phyloP scores from a whole-genome alignment of 371 early-diverging fungal genomes.

The Saksenaea vasiformis region DNA sequence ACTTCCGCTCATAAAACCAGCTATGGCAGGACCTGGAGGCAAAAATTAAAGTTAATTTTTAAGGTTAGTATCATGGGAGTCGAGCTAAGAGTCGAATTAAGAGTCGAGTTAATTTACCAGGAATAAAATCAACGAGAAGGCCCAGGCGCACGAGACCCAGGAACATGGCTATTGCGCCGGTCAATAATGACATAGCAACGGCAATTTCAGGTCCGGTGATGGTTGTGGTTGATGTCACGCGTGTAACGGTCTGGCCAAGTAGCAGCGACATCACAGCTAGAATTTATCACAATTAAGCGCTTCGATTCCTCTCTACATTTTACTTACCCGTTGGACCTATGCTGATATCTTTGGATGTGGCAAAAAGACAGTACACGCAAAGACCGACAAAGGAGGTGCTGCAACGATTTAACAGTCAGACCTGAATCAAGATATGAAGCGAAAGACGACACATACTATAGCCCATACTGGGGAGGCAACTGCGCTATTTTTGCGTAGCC shows the following conservation, averaged over 20 bases:
- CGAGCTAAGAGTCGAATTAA: not conserved
- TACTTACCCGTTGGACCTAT: conserved; percentile 73
- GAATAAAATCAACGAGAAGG: conserved; percentile 87
- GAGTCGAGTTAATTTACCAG: conserved; percentile 28
- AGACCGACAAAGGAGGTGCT: conserved; percentile 70
- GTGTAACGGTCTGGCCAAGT: conserved; percentile 67
- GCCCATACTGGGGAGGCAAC: conserved; percentile 80
- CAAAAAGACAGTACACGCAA: conserved; percentile 77
- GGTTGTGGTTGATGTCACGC: conserved; percentile 33
- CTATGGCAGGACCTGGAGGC: conserved; percentile 58
- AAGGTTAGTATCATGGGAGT: conserved; percentile 6
- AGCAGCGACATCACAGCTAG: conserved; percentile 82
- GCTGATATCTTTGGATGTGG: conserved; percentile 85
- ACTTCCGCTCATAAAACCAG: conserved; percentile 73
- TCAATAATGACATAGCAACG: conserved; percentile 56
- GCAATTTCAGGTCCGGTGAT: conserved; percentile 53
- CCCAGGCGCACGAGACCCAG: conserved; percentile 82
- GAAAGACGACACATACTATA: conserved; percentile 46
- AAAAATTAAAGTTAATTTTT: not conserved
- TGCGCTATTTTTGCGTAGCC: conserved; percentile 84
- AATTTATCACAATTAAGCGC: not conserved
- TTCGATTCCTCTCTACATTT: not conserved
- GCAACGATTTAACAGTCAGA: conserved; percentile 7
- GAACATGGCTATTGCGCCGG: conserved; percentile 64
- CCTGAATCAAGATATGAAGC: not conserved